Conservation (phyloP, 2,329 filamentous ascomycete species). For the Pseudogymnoascus sp. region DNA sequence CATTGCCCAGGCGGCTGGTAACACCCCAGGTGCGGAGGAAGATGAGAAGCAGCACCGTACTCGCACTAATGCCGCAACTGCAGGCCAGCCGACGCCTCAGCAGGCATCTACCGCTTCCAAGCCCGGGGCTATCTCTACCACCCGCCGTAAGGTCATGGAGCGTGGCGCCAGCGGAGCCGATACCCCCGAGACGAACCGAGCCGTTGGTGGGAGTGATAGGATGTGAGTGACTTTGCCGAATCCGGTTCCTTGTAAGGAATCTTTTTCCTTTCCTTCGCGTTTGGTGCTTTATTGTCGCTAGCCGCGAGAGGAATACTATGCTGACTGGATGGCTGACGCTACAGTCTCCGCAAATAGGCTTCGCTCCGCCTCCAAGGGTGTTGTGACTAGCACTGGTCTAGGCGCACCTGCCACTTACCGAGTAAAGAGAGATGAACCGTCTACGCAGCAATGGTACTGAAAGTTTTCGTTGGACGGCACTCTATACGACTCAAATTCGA, state of each 20-base stretch:
- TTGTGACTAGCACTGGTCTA: slow-evolving; percentile 40
- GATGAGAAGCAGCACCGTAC: slow-evolving; percentile 69
- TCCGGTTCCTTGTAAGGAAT: slow-evolving; percentile 72
- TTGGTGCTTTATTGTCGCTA: slow-evolving; percentile 69
- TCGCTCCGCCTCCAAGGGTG: slow-evolving; percentile 73
- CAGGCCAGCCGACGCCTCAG: slow-evolving; percentile 48
- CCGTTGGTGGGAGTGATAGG: slow-evolving; percentile 76
- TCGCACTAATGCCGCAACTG: slow-evolving; percentile 58
- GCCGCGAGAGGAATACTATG: slow-evolving; percentile 62
- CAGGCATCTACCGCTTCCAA: slow-evolving; percentile 53
- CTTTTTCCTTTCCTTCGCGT: slow-evolving; percentile 77
- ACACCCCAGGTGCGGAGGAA: slow-evolving; percentile 58
- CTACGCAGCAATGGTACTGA: slow-evolving; percentile 32
- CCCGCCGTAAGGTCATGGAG: slow-evolving; percentile 79
- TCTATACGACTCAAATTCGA: slow-evolving; percentile 23
- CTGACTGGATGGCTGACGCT: slow-evolving; percentile 73
- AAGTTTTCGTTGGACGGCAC: slow-evolving; percentile 23
- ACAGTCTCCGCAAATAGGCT: slow-evolving; percentile 82
- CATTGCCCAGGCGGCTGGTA: slow-evolving; percentile 73
- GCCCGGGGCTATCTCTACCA: slow-evolving; percentile 66
- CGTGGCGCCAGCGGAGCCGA: slow-evolving; percentile 51
- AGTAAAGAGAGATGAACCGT: slow-evolving; percentile 44
- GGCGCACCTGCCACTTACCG: slow-evolving; percentile 39
- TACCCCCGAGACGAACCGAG: slow-evolving; percentile 66
- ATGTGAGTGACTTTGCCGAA: slow-evolving; percentile 74